phyloP scores from a whole-genome alignment of 805 yeast species.

The Starmera pachycereana region DNA sequence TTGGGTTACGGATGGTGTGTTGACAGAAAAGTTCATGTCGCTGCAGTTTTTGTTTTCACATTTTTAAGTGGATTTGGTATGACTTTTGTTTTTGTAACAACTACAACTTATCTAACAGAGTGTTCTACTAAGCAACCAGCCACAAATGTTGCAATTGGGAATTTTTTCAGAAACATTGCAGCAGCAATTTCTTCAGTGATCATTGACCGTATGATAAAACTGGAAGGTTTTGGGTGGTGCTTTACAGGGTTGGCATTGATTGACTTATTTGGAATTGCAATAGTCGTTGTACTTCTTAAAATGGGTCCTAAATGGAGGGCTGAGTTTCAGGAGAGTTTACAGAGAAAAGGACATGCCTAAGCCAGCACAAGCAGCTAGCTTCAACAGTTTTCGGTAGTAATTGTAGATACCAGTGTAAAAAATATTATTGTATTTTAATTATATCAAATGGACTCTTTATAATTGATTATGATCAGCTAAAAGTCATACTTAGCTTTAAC shows the following conservation, averaged over 20 bases:
- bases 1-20: slow-evolving; percentile 45
- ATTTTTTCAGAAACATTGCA: slow-evolving; percentile 40
- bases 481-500: too few relatives aligned
- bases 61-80: slow-evolving; percentile 42
- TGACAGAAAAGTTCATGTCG: slow-evolving; percentile 27
- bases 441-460: too few relatives aligned
- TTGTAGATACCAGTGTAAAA: too few relatives aligned
- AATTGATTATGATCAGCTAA: too few relatives aligned
- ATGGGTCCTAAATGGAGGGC: slow-evolving; percentile 13
- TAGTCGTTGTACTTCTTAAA: slow-evolving; percentile 8
- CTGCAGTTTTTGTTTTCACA: slow-evolving; percentile 30
- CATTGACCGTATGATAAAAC: slow-evolving; percentile 23
- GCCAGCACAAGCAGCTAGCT: not conserved
- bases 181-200: slow-evolving; percentile 44
- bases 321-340: slow-evolving; percentile 1
- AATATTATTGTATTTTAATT: too few relatives aligned
- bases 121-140: slow-evolving; percentile 40
- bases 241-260: slow-evolving; percentile 39
- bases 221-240: slow-evolving; percentile 44
- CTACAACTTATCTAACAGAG: slow-evolving; percentile 44
- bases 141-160: slow-evolving; percentile 42
- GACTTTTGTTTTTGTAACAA: slow-evolving; percentile 44
- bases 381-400: not conserved
- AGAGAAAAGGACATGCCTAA: too few relatives aligned
- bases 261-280: slow-evolving; percentile 15